These are phyloP conservation scores for Thozetella sp. DNA, from an alignment of 495 filamentous ascomycete species.

Conservation along the genomic window DNA sequence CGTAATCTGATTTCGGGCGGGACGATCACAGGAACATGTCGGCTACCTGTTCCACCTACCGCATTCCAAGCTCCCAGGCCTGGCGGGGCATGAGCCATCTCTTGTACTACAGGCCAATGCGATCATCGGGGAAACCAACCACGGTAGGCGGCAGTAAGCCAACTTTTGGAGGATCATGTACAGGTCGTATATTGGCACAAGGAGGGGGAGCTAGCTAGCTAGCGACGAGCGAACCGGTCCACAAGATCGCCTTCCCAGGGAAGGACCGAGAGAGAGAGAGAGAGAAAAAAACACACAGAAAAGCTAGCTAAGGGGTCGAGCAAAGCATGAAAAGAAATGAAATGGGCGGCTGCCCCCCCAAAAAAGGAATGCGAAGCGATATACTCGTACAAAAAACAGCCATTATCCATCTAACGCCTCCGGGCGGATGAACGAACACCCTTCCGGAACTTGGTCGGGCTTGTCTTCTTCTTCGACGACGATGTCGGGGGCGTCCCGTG, in stretches of 20 bases:
- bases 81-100: too few relatives aligned
- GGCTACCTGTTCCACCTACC: too few relatives aligned
- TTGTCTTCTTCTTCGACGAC: conserved; percentile 27
- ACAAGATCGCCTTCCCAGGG: not conserved
- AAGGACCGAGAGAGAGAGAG: conserved; percentile 25
- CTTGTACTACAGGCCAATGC: too few relatives aligned
- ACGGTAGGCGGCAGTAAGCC: too few relatives aligned
- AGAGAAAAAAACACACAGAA: conserved; percentile 12
- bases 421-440: conserved; percentile 20
- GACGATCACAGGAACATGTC: too few relatives aligned
- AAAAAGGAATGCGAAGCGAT: conserved; percentile 7
- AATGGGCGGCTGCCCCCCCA: conserved; percentile 4
- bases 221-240: not conserved
- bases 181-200: not conserved
- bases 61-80: too few relatives aligned
- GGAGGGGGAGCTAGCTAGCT: not conserved
- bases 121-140: too few relatives aligned
- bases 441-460: conserved; percentile 26
- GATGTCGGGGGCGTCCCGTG: conserved; percentile 13
- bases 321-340: conserved; percentile 24
- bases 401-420: conserved; percentile 12
- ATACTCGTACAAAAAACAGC: not conserved
- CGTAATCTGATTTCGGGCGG: too few relatives aligned
- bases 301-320: conserved; percentile 11
- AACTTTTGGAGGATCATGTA: not conserved